Conservation (phyloP, 345 rosid genomes). For the Barbarea vulgaris region DNA sequence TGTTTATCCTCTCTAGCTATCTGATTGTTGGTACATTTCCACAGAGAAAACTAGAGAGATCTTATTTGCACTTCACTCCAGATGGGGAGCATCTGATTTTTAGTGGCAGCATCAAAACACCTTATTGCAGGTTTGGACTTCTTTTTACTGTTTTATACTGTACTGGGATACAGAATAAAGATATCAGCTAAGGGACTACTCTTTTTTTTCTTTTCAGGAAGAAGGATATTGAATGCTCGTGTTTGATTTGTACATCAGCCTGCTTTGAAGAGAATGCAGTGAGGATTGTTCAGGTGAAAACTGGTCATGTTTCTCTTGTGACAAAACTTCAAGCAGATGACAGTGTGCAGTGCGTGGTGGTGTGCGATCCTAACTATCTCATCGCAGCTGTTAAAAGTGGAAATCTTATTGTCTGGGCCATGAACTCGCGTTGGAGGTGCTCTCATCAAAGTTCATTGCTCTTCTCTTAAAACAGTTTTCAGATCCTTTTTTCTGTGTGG, state of each 20-base stretch:
- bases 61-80: constrained; percentile 66
- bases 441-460: constrained; percentile 14
- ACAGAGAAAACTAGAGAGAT: constrained; percentile 63
- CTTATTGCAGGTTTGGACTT: constrained; percentile 77
- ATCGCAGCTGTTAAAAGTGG: constrained; percentile 76
- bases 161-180: background rate
- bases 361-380: constrained; percentile 62
- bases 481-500: constrained; percentile 17
- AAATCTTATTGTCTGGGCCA: constrained; percentile 70
- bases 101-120: constrained; percentile 62
- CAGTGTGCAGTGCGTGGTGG: constrained; percentile 58
- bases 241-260: constrained; percentile 69
- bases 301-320: constrained; percentile 73
- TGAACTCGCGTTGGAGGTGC: constrained; percentile 87
- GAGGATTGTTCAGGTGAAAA: constrained; percentile 65
- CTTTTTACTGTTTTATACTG: background rate
- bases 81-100: constrained; percentile 69
- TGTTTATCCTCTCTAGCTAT: constrained; percentile 9
- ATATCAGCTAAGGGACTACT: constrained; percentile 21
- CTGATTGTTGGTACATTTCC: constrained; percentile 25
- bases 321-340: constrained; percentile 59
- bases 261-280: constrained; percentile 53
- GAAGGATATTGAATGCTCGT: constrained; percentile 65
- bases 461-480: constrained; percentile 6
- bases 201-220: constrained; percentile 47